Base-by-base conservation (phyloP, 768 basidiomycete genomes). In the Pluteus cervinus region DNA sequence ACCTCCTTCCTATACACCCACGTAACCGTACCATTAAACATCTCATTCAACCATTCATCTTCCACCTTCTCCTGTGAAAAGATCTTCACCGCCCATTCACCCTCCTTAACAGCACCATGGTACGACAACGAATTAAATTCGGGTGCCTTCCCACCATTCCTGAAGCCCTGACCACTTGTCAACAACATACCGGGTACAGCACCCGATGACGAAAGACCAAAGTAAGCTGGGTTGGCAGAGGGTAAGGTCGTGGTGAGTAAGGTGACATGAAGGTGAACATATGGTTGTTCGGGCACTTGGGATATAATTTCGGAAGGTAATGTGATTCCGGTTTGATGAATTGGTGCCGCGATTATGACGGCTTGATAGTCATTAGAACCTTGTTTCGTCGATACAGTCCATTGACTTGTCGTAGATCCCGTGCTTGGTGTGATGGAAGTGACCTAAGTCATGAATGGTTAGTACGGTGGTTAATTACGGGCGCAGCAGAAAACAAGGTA, bases 101-200 rank as follows among this genome's bases (percentile, higher is more conserved):
- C 64, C 21, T 73, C 66, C 31, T 61, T 60, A 14, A 81, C 59
- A 26, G 57, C 61, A 2, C 81, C 81, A 45, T 83, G 86, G 60
- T 92, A 96, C 7, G 81, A 80, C 28, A 96, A 58, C 1, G 87
- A 90, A 49, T 88, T 89, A 64, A 97, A 96, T 42, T 86, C 81
- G 1, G 91, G 86, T 37, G 71, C 70, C 12, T 65, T 64, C 8
- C 69, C 71, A 4, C 73, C 73, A n/a, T 61, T 57, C 23, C 75
- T 62, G 20, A 61, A 63, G n/a, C 79, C 75, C 14, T 79, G 71
- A 39, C 72, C 69, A 0, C 86, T 83, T 5, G 91, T 91, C 36
- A 96, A 62, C 45, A 94, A 65, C 51, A 75, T 74, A 12, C 58
- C 62, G 0, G 92, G 86, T 2, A 79, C 60, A 20, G 53, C 53